Base-by-base conservation (phyloP, 2,329 filamentous ascomycete genomes). In the Fonsecaea pedrosoi region DNA sequence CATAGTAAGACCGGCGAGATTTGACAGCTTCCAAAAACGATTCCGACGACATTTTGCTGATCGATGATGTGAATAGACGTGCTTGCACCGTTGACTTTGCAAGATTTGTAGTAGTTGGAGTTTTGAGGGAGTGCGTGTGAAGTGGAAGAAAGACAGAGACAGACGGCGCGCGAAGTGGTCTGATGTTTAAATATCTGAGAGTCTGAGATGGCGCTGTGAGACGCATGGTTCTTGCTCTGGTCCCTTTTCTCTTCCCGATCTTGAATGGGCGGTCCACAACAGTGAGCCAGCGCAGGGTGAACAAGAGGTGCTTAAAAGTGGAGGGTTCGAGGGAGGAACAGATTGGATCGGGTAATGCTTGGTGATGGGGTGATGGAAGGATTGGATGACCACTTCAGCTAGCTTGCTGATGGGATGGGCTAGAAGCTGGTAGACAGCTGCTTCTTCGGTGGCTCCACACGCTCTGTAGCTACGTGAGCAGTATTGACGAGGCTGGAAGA, bases 1-100 rank as follows among this genome's bases (percentile, higher is more conserved):
- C 60, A 35, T 73, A 73, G 65, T 63, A 64, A 9, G 71, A 66
- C 62, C 71, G 69, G 35, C 69, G 69, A 15, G 56, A 40, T 57
- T 66, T 62, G 65, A 71, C 50, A 10, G 67, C 67, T 15, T 66
- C 61, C 9, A 69, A 42, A 38, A 68, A 64, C 4, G 40, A 13
- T 35, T 32, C 54, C 34, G 65, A 55, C 5, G 64, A 60, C 67
- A 69, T 70, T 35, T 53, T 61, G 42, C 32, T 61, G 34, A 48
- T 35, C 12, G 60, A 56, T 37, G 60, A 62, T 4, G 50, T 45
- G 60, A 62, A 35, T 48, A 7, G 50, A 15, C 60, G 60, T 9
- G 30, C 13, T 13, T 34, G 50, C 12, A 21, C 38, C 6, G n/a
- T 3, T 50, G 45, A 10, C 9, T 25, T 34, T 55, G 50, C 15